Percentiles rank a stretch among this genome's conserved stretches.
Evolutionary conservation across 352 stramenopile species (phyloP).

Genomic region (Pythium coloratum): DNA sequence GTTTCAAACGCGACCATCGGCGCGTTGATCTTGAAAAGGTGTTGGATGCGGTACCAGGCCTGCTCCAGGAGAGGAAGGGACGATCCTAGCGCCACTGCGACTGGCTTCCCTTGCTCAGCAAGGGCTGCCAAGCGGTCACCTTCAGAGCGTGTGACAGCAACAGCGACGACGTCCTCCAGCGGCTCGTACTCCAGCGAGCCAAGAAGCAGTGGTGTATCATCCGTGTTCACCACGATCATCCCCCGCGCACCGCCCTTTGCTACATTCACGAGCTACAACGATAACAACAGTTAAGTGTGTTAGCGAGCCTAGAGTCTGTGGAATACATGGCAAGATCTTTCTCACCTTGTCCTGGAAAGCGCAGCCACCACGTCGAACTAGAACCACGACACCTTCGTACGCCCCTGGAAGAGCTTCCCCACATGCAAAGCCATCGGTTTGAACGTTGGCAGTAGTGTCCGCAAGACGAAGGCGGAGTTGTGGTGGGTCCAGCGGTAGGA

Average conservation of each 20-base stretch:
- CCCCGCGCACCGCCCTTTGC: conserved; percentile 8
- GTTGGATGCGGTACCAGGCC: conserved; percentile 15
- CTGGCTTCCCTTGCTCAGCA: neutral
- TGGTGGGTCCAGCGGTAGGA: neutral
- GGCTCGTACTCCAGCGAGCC: conserved; percentile 17
- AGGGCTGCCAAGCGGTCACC: conserved; percentile 10
- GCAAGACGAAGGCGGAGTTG: neutral
- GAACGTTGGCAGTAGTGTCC: neutral
- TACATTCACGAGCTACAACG: conserved; percentile 19
- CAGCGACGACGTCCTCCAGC: conserved; percentile 10
- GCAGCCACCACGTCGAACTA: conserved; percentile 22
- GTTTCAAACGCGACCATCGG: conserved; percentile 20
- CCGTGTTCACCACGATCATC: conserved; percentile 25
- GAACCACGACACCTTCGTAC: conserved; percentile 11
- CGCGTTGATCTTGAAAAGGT: conserved; percentile 17
- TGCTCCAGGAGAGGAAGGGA: neutral
- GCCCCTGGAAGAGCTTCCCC: neutral
- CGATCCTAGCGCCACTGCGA: neutral
- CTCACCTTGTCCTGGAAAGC: conserved; percentile 27
- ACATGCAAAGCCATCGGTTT: neutral
- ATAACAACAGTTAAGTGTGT: neutral
- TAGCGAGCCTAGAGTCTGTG: neutral
- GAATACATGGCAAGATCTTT: neutral
- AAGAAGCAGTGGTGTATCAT: conserved; percentile 18
- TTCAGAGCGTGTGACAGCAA: conserved; percentile 7